Evolutionary conservation across 140 eudicot genomes (phyloP).

Genomic region (Stevia rebaudiana): DNA sequence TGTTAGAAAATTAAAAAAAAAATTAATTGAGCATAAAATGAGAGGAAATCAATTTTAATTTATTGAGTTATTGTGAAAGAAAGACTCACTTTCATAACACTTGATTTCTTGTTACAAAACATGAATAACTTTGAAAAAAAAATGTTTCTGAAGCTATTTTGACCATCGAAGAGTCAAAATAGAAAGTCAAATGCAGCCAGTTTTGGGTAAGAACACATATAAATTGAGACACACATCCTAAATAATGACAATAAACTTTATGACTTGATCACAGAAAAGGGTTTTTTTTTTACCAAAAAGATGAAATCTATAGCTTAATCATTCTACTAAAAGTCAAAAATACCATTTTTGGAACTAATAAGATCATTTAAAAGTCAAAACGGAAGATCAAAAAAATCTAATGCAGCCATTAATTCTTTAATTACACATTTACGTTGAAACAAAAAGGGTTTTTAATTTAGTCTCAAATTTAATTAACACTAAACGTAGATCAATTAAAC

Average conservation of each 20-base stretch:
- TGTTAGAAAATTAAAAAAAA: not conserved
- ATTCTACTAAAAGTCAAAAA: not conserved
- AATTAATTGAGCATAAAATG: not conserved
- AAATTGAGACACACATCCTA: not conserved
- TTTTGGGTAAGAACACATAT: not conserved
- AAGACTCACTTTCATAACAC: not conserved
- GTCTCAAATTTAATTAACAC: no score
- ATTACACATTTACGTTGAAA: no score
- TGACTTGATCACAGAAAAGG: not conserved
- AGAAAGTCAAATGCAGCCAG: not conserved
- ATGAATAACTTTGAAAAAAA: not conserved
- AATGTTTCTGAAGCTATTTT: not conserved
- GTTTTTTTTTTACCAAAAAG: not conserved
- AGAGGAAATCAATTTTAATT: not conserved
- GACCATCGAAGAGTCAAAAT: not conserved
- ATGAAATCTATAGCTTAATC: not conserved
- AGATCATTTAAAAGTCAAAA: not conserved
- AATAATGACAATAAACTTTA: not conserved
- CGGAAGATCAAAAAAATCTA: not conserved
- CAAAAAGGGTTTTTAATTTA: no score
- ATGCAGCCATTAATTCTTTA: no score
- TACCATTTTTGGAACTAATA: not conserved
- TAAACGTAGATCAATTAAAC: no score
- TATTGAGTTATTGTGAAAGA: not conserved
- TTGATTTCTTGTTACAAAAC: not conserved